Evolutionary conservation across 1,139 yeast genomes (phyloP), one percentile per base, ranked within the genome.

Genomic region (Lodderomyces parapsilosis): DNA sequence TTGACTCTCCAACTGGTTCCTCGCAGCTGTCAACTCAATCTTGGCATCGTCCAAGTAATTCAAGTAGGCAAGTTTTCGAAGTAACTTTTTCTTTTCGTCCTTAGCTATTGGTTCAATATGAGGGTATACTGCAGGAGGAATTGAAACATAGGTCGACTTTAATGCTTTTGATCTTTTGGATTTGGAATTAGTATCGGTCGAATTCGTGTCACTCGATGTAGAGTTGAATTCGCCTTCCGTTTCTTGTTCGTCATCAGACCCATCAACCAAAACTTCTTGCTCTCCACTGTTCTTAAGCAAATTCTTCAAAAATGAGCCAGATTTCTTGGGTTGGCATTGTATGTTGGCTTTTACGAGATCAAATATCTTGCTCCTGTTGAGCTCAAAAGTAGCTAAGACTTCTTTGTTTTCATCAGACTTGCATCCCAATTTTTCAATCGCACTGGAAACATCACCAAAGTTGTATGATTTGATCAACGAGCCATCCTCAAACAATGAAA

Each of bases 401-500:
- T 60, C 57, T 46, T 62, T 62, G 22, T 69, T 70, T 22, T 43
- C 42, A 34, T 63, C 63, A 8, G 74, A 57, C 25, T 75, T 75
- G 39, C 77, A 68, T 15, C 68, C 60, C 51, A 85, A 73, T 15
- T 66, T 66, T 2, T 72, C 61, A 6, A 66, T 55, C 46, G 71
- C 74, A 33, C 68, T 70, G 15, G 52, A 46, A 25, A 72, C 49
- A 13, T 62, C 66, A 1, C 62, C 58, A 28, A 69, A 43, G 0
- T 57, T 49, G 43, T 66, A 68, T 10, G 73, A 59, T 47, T 70
- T 69, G 55, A 78, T 65, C n/a, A 74, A 60, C 18, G 63, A 50
- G 1, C 78, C 82, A 54, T 81, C 73, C 58, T 86, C 93, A 46
- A 64, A 71, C 24, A 86, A 60, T 8, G 73, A 74, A 40, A 86